Conservation (phyloP, 2,329 filamentous ascomycete genomes). For the Cercospora sp. region DNA sequence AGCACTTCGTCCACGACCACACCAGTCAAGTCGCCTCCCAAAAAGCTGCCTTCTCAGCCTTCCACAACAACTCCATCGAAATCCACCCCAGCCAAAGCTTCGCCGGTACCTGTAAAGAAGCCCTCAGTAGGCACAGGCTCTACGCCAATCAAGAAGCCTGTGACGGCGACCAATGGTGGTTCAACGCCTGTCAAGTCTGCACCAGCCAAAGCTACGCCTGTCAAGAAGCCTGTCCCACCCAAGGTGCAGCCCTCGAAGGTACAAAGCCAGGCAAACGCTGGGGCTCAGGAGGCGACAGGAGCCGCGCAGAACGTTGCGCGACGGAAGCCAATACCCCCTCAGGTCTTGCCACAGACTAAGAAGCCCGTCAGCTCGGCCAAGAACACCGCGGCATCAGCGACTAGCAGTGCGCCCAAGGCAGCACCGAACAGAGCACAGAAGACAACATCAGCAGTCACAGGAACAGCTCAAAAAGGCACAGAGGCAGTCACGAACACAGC, state of each 20-base stretch:
- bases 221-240: constrained; percentile 27
- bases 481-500: constrained; percentile 29
- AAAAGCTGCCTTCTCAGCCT: constrained; percentile 1
- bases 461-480: constrained; percentile 33
- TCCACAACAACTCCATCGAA: constrained; percentile 14
- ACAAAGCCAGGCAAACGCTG: constrained; percentile 20
- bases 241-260: constrained; percentile 23
- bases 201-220: constrained; percentile 14
- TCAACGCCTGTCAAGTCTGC: constrained; percentile 20
- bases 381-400: constrained; percentile 13
- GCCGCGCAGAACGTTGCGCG: constrained; percentile 5
- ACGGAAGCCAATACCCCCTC: constrained; percentile 27
- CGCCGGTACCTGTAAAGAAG: constrained; percentile 28
- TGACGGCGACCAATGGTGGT: constrained; percentile 22
- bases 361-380: constrained; percentile 13
- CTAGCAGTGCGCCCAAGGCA: constrained; percentile 9
- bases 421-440: constrained; percentile 28
- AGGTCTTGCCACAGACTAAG: constrained; percentile 23
- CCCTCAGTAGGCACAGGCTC: constrained; percentile 18
- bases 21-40: constrained; percentile 5
- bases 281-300: constrained; percentile 19
- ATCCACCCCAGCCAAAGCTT: constrained; percentile 20
- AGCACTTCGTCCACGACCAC: constrained; percentile 24
- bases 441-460: constrained; percentile 28
- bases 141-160: constrained; percentile 23